Evolutionary conservation across 2,329 filamentous ascomycete genomes (phyloP).

Genomic region (Lachnellula occidentalis): DNA sequence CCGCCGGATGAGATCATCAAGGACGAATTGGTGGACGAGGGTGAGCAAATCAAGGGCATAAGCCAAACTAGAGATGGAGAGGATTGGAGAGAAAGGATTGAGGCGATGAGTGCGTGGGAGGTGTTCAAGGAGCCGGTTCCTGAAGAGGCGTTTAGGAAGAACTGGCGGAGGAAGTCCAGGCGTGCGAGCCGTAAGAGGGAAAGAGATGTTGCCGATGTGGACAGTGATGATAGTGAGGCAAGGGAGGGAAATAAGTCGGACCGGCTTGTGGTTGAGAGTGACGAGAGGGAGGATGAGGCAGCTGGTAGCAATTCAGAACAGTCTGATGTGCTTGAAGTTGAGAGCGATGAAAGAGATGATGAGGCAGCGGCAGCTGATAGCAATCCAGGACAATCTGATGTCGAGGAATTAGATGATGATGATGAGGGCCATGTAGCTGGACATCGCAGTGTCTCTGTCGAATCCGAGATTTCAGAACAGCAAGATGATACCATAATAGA

Average conservation of each 20-base stretch:
- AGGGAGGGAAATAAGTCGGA: background rate
- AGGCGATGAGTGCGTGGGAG: slow-evolving; percentile 31
- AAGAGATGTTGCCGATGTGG: background rate
- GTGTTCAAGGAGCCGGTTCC: slow-evolving; percentile 17
- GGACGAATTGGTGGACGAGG: slow-evolving; percentile 1
- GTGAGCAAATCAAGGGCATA: slow-evolving; percentile 1
- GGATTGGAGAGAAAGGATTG: slow-evolving; percentile 26
- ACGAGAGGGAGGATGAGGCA: background rate
- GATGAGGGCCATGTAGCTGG: background rate
- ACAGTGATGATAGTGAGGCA: background rate
- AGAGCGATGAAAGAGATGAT: background rate
- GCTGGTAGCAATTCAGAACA: no score
- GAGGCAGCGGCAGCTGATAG: background rate
- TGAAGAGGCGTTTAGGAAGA: slow-evolving; percentile 21
- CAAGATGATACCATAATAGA: background rate
- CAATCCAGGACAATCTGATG: background rate
- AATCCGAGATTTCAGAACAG: background rate
- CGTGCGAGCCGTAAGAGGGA: slow-evolving; percentile 8
- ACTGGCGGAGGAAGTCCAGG: slow-evolving; percentile 14
- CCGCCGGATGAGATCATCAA: slow-evolving; percentile 25
- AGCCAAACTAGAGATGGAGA: slow-evolving; percentile 2
- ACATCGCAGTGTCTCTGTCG: background rate
- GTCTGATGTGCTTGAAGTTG: background rate
- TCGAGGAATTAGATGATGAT: background rate
- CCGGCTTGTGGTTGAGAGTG: background rate